Base-by-base conservation (phyloP, 352 stramenopile species). In the Blastocystis sp. region DNA sequence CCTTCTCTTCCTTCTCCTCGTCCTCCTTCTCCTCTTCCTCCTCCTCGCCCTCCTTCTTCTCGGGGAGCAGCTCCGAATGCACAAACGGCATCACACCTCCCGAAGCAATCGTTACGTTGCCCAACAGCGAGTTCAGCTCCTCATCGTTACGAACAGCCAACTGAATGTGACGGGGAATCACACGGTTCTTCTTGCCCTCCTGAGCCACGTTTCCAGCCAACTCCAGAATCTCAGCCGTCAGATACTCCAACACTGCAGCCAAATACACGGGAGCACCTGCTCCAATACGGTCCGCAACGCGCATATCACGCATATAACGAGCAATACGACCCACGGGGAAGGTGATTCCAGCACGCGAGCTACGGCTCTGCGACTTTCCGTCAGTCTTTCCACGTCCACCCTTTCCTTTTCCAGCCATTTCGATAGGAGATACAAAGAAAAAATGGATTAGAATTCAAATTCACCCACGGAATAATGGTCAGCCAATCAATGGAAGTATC, bases 11-110 rank as follows among this genome's bases (percentile, higher is more conserved):
- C 40, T 73, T 73, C 21, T 81, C 69, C 8, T 61, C 40, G 21
- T 81, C 48, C 53, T 77, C 61, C 46, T 85, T 34, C 27, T 84
- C 72, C 21, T 72, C 51, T 1, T 72, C 49, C 16, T 81, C 87
- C 89, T 90, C 65, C 71, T 86, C 59, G 38, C 44, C 81, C 79
- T 89, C 71, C 67, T 88, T 90, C 89, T 95, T 95, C 89, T 95
- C 95, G 9, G 92, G 92, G 64, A 95, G 88, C 49, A 93, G 89
- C 49, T 97, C 93, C 11, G 91, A 91, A 89, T 97, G 94, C 87
- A 97, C 97, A 90, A 97, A 97, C 32, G 94, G 94, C 69, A 97
- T 90, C 16, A 97, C 94, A 94, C 94, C 94, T 84, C 94, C 94
- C 49, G 91, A 91, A 42, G 94, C 93, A 88, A 97, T 97, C 56